Evolutionary conservation across 2,329 filamentous ascomycete genomes (phyloP).

Genomic region (Sporothrix curviconia): DNA sequence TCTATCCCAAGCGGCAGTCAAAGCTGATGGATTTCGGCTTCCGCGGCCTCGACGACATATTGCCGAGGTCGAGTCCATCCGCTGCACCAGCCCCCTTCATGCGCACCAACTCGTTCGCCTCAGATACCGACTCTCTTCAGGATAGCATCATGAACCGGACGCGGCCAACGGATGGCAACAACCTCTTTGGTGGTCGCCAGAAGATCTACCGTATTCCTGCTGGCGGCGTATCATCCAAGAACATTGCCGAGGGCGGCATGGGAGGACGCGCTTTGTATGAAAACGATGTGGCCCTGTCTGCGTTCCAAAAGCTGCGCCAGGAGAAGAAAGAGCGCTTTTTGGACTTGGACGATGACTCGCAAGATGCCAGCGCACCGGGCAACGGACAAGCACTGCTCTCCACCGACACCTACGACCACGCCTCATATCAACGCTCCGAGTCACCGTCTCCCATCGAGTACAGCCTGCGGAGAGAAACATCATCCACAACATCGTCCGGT

Average conservation of each 20-base stretch:
- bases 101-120: constrained; percentile 59
- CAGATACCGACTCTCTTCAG: constrained; percentile 59
- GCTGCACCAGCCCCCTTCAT: constrained; percentile 50
- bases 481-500: constrained; percentile 72
- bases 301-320: constrained; percentile 71
- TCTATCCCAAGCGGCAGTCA: constrained; percentile 76
- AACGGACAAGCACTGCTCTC: constrained; percentile 17
- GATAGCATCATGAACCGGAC: constrained; percentile 77
- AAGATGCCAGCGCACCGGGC: constrained; percentile 23
- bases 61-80: constrained; percentile 80
- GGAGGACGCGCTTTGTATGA: constrained; percentile 70
- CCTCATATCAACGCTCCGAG: constrained; percentile 35
- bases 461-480: constrained; percentile 74
- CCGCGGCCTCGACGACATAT: constrained; percentile 68
- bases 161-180: constrained; percentile 82
- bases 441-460: constrained; percentile 57
- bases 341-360: constrained; percentile 4
- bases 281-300: constrained; percentile 74
- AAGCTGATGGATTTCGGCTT: constrained; percentile 65
- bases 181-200: constrained; percentile 88
- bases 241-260: constrained; percentile 44
- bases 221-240: constrained; percentile 40
- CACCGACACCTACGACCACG: constrained; percentile 34
- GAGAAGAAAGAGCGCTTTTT: constrained; percentile 45
- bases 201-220: constrained; percentile 84